Evolutionary conservation across 2,329 filamentous ascomycete species (phyloP).

Genomic region (Acarospora socialis): DNA sequence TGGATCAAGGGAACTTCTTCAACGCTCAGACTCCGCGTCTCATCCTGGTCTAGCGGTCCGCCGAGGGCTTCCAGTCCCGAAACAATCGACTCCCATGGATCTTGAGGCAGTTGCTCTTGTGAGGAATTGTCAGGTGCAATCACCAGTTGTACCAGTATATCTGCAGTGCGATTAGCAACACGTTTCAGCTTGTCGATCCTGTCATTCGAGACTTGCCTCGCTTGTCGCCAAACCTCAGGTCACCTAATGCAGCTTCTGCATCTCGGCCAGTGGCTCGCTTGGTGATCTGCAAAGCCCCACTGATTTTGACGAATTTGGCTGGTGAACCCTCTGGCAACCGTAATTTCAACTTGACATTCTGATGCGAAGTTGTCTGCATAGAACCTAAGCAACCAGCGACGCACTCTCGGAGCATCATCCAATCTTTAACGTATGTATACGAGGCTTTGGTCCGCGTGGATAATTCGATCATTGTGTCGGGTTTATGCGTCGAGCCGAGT

Average conservation of each 20-base stretch:
- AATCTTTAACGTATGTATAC: conserved; percentile 97
- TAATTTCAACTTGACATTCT: conserved; percentile 92
- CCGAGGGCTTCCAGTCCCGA: conserved; percentile 89
- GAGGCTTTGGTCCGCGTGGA: conserved; percentile 92
- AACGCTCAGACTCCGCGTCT: conserved; percentile 67
- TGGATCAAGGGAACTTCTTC: conserved; percentile 93
- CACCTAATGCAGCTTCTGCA: conserved; percentile 81
- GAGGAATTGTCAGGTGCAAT: conserved; percentile 74
- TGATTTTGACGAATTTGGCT: conserved; percentile 97
- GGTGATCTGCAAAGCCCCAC: conserved; percentile 85
- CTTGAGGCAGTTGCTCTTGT: conserved; percentile 76
- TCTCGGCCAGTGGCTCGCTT: conserved; percentile 91
- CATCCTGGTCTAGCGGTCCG: conserved; percentile 73
- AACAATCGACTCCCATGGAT: conserved; percentile 94
- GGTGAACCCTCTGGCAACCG: conserved; percentile 90
- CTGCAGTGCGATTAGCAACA: conserved; percentile 25
- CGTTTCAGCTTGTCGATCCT: background rate
- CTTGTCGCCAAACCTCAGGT: conserved; percentile 92
- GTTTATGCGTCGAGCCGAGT: conserved; percentile 90
- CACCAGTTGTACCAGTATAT: conserved; percentile 85
- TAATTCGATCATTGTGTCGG: conserved; percentile 95
- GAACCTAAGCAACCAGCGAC: conserved; percentile 84
- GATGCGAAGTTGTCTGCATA: conserved; percentile 89
- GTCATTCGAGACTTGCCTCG: conserved; percentile 28
- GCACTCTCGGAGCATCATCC: conserved; percentile 99